These are phyloP conservation scores for Neostapfia colusana DNA, from an alignment of 176 grass and related monocot species.

Conservation along the genomic window DNA sequence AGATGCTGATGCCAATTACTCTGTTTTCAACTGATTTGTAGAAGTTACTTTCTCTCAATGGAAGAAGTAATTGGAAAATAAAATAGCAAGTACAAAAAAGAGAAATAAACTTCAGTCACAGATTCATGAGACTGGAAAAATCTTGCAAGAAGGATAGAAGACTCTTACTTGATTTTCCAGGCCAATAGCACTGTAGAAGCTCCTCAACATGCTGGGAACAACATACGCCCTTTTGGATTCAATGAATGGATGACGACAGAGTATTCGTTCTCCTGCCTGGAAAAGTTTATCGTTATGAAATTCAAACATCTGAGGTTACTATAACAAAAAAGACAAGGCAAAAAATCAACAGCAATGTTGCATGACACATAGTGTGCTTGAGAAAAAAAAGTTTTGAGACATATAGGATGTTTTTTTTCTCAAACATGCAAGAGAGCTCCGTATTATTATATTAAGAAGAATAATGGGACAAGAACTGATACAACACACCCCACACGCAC, in stretches of 20 bases:
- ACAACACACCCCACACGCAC: too few species aligned
- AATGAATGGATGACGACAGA: conserved; percentile 90
- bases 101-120: too few species aligned
- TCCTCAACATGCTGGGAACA: conserved; percentile 85
- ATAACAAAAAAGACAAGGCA: conserved; percentile 5
- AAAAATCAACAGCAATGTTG: background rate
- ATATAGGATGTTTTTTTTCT: too few species aligned
- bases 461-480: too few species aligned
- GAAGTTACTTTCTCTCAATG: too few species aligned
- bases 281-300: conserved; percentile 39
- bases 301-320: conserved; percentile 13
- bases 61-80: too few species aligned
- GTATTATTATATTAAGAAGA: too few species aligned
- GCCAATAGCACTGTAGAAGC: conserved; percentile 88
- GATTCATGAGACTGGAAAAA: background rate
- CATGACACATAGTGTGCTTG: too few species aligned
- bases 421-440: too few species aligned
- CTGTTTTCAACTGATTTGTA: background rate
- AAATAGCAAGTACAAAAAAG: too few species aligned
- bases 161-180: conserved; percentile 70
- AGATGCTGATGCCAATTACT: conserved; percentile 12
- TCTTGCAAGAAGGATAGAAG: conserved; percentile 4
- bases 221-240: conserved; percentile 98
- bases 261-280: conserved; percentile 83
- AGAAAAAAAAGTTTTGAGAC: too few species aligned